Evolutionary conservation across 441 rosid species (phyloP), one percentile per base, ranked within the genome.

Genomic region (Arabidopsis hybrid): DNA sequence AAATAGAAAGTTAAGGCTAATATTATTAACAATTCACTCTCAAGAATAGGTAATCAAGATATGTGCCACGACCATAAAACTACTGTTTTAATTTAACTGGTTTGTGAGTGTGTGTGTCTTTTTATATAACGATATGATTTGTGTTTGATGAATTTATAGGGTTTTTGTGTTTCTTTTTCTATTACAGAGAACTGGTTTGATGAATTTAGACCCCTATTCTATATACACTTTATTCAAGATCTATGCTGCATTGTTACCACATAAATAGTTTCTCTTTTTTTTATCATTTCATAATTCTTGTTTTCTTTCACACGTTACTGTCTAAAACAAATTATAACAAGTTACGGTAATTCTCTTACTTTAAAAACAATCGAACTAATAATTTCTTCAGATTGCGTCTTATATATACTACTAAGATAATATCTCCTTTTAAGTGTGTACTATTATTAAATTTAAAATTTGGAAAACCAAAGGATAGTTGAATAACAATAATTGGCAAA

Each of bases 401-500:
- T n/a, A n/a, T 18, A 8, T 46, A 47, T 47, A 47, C 11, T 16
- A 16, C 11, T 2, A 47, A 16, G 11, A 47, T 16, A 45, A 45
- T 45, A 45, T 45, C 49, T n/a, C 17, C 5, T 45, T 45, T 17
- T 57, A 10, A 46, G 18, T 38, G 17, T 0, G 29, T 26, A 49
- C 7, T 31, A 50, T 8, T 32, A 16, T 35, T 43, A 39, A 60
- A 39, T 43, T 7, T 6, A 16, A 3, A 55, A 36, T 2, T 26
- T 2, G 29, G 3, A 21, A 35, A 56, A 72, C 18, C 14, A 57
- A 14, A 58, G 39, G 12, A 56, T 46, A 26, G 50, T 73, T 34
- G 42, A 21, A 56, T 43, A 47, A 5, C 64, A 34, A 36, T 1
- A 67, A 60, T 67, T 42, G 42, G 58, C 55, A 52, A 68, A 75